Base-by-base conservation (phyloP, 805 yeast genomes). In the Ogataea nonfermentans region DNA sequence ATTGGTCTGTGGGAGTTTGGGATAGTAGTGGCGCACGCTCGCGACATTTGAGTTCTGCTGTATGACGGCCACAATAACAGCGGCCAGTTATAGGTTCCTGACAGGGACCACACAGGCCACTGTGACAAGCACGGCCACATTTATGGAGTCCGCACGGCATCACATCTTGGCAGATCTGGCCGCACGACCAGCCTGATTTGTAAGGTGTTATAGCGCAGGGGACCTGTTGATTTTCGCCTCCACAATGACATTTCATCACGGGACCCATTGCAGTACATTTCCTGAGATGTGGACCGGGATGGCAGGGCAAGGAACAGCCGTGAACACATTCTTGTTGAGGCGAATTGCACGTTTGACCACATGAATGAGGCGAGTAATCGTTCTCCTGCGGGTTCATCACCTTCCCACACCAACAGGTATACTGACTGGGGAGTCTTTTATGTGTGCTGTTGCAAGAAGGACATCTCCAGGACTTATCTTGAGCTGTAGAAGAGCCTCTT, bases 341-440 rank as follows among this genome's bases (percentile, higher is more conserved):
- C 26, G 68, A 65, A 35, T 74, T 73, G 65, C 97, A 89, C 0
- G 86, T 71, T 56, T 84, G 89, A 2, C 96, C 96, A 69, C 97
- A 90, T 34, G 93, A 81, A 49, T 89, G 93, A 0, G 96, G 96
- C 35, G 71, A 65, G 36, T 80, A 61, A 13, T 70, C 61, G 51
- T 81, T 79, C 1, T 71, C 61, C 4, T 58, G 65, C 0, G 96
- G 96, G 47, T 84, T 77, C 13, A 76, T 65, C 2, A 73, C 74
- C 52, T 85, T 83, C 1, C 90, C 91, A 68, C 96, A 89, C 97
- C 97, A 89, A 56, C 97, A 89, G 1, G 76, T 76, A 59, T 76
- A 81, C 27, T 60, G 71, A 47, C 62, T 71, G 25, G 86, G 89
- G 31, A 74, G 68, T 52, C 64, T 64, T 14, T 35, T 25, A 30